These are phyloP conservation scores for Populus alba DNA, from an alignment of 345 rosid species.

Conservation along the genomic window DNA sequence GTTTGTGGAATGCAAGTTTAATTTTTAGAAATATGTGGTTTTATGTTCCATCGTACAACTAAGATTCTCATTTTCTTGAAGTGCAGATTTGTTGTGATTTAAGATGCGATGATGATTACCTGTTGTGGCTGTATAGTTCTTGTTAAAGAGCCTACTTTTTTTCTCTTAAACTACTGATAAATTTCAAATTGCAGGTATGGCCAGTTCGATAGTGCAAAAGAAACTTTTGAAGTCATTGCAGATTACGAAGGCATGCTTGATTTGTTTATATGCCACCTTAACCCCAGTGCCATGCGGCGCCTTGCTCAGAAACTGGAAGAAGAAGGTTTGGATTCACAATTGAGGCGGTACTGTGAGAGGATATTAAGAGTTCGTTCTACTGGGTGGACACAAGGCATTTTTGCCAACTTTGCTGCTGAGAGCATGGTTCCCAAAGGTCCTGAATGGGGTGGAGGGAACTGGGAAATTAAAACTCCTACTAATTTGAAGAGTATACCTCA, in stretches of 20 bases:
- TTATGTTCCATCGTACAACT: not conserved
- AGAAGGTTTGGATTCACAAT: slow-evolving; percentile 77
- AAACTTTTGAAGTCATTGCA: slow-evolving; percentile 92
- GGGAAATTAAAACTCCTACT: slow-evolving; percentile 94
- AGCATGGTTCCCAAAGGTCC: slow-evolving; percentile 98
- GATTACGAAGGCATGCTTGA: slow-evolving; percentile 96
- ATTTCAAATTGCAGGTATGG: slow-evolving; percentile 69
- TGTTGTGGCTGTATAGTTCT: not conserved
- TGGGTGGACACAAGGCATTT: slow-evolving; percentile 98
- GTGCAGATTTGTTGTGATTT: not conserved
- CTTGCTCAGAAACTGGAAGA: slow-evolving; percentile 97
- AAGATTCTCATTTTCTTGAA: not conserved
- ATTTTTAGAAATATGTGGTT: not conserved
- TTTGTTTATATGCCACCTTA: slow-evolving; percentile 94
- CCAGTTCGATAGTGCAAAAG: slow-evolving; percentile 92
- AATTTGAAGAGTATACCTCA: slow-evolving; percentile 78
- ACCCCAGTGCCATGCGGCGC: slow-evolving; percentile 97
- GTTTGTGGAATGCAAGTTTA: not conserved
- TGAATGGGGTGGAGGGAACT: slow-evolving; percentile 99
- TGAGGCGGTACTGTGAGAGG: slow-evolving; percentile 89
- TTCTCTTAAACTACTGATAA: slow-evolving; percentile 5
- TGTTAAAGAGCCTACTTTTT: slow-evolving; percentile 6
- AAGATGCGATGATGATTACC: not conserved
- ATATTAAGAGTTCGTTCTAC: slow-evolving; percentile 88
- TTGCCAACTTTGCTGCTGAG: slow-evolving; percentile 99